These are phyloP conservation scores for Yamadazyma atlantica DNA, from an alignment of 1,139 yeast species.

Conservation along the genomic window DNA sequence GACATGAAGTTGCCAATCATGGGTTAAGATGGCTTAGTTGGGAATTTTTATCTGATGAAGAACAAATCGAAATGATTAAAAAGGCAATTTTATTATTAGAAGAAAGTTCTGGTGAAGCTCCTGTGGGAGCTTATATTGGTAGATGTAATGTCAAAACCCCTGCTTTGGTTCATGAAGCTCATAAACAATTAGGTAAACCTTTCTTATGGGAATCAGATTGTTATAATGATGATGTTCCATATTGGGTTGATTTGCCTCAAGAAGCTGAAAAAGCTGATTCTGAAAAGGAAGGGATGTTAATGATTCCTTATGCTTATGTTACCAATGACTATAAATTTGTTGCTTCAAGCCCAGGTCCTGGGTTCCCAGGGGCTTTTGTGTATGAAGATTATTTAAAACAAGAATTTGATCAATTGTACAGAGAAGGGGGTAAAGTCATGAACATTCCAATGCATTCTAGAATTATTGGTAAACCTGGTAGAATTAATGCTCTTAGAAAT, in stretches of 20 bases:
- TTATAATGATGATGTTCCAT: conserved; percentile 35
- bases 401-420: conserved; percentile 32
- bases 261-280: conserved; percentile 16
- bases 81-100: conserved; percentile 24
- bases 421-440: conserved; percentile 37
- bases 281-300: conserved; percentile 27
- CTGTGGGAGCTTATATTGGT: conserved; percentile 35
- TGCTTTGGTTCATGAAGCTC: conserved; percentile 28
- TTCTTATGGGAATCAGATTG: conserved; percentile 31
- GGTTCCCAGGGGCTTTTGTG: conserved; percentile 19
- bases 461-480: conserved; percentile 34
- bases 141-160: conserved; percentile 29
- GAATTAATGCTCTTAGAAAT: conserved; percentile 29
- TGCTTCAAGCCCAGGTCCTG: conserved; percentile 20
- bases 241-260: conserved; percentile 29
- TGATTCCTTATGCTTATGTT: conserved; percentile 33
- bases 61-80: conserved; percentile 28
- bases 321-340: conserved; percentile 32
- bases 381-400: conserved; percentile 21
- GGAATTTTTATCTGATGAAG: conserved; percentile 19
- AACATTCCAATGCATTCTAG: conserved; percentile 28
- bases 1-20: conserved; percentile 17
- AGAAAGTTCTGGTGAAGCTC: conserved; percentile 27
- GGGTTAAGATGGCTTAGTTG: conserved; percentile 16
- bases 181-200: conserved; percentile 27